Conservation (phyloP, 257 asterid genomes). For the Solanum pennellii region DNA sequence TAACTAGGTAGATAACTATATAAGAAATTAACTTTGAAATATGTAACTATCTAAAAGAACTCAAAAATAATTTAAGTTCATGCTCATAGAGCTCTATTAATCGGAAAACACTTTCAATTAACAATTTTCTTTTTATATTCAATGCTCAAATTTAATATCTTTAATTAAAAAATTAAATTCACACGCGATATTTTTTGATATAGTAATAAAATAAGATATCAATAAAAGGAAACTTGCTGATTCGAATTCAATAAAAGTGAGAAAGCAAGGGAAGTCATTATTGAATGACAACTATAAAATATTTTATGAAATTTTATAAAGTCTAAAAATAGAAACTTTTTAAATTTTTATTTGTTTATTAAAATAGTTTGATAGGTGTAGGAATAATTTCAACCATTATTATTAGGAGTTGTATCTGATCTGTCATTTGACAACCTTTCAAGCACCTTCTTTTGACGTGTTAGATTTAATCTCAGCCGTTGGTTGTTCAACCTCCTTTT, state of each 20-base stretch:
- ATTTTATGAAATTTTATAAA: neutral
- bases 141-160: accelerated
- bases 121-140: too few relatives aligned
- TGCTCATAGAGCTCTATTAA: accelerated
- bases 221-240: neutral
- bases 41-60: neutral
- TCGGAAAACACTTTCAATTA: accelerated
- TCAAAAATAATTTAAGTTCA: too few relatives aligned
- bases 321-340: neutral
- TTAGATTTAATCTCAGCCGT: neutral
- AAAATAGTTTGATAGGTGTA: neutral
- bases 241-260: neutral
- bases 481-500: neutral
- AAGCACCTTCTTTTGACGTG: neutral
- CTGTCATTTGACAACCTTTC: neutral
- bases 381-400: neutral
- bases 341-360: neutral
- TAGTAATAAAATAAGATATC: too few relatives aligned
- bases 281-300: neutral
- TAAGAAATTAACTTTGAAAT: too few relatives aligned
- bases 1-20: neutral
- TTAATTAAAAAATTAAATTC: too few relatives aligned
- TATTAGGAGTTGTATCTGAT: neutral
- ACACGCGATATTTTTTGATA: neutral
- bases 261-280: neutral